Evolutionary conservation across 1,139 yeast genomes (phyloP), one percentile per base, ranked within the genome.

Genomic region (Scheffersomyces quercinus): DNA sequence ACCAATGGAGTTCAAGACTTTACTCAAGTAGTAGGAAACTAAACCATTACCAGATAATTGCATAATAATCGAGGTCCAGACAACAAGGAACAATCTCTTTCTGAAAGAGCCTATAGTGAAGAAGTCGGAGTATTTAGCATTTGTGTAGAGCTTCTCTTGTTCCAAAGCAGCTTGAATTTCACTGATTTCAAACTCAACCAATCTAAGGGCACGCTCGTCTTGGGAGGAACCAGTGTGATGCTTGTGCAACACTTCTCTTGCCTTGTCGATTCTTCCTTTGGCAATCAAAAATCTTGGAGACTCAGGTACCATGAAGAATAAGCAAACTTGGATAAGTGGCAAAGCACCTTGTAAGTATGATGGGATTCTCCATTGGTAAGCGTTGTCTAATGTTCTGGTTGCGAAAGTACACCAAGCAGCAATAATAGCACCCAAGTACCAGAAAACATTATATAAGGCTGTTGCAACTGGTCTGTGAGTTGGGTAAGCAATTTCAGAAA

Each of bases 341-440:
- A 60, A 58, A 35, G 55, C 60, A 40, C 69, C 73, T 56, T 78
- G 82, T 47, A 76, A 56, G 48, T 67, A 67, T 7, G 79, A 73
- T 5, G 81, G 79, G 42, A 75, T 65, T 51, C 70, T 65, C 81
- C 81, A 76, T 11, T 72, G 57, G 44, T 54, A 55, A 48, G 66
- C 60, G 36, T 51, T 53, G 28, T 50, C 40, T 11, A 70, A 50
- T 12, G 58, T 55, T 45, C 70, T 64, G 12, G 80, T 69, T 40
- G 82, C 82, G 48, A 67, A 76, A 3, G 81, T 70, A 31, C 75
- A 68, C 77, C 81, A 72, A 2, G 85, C 78, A 6, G 84, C 83
- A 38, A 81, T 53, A 32, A 76, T 59, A 8, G 83, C 77, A 35
- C 85, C 85, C 38, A 78, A 53, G 39, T 54, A 54, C 58, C 56